A percentile compares a stretch with the other conserved stretches of the same genome.
Evolutionary conservation across 139 green algal species (phyloP).

Genomic region (Chlamydomonas eustigma): DNA sequence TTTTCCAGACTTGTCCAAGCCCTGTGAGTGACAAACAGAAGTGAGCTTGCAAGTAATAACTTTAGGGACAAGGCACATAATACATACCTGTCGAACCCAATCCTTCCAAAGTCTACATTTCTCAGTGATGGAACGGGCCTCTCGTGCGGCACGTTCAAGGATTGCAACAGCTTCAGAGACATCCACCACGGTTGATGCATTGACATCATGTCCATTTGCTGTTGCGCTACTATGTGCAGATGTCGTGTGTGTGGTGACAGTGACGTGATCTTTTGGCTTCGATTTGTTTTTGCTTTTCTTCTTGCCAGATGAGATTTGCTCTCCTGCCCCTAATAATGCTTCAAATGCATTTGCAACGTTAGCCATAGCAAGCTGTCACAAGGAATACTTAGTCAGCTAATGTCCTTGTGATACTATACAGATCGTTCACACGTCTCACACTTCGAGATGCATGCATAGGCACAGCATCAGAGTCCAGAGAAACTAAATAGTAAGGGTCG

Average conservation of each 20-base stretch:
- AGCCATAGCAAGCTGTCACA: background rate
- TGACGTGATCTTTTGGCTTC: background rate
- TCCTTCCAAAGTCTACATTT: conserved; percentile 19
- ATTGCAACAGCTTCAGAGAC: conserved; percentile 9
- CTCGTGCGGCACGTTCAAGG: conserved; percentile 16
- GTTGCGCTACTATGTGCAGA: too few relatives aligned
- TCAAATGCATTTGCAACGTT: background rate
- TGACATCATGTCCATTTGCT: too few relatives aligned
- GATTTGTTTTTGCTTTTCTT: conserved; percentile 4
- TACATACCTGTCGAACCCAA: conserved; percentile 19
- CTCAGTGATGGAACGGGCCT: conserved; percentile 1
- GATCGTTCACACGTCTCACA: too few relatives aligned
- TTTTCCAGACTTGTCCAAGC: background rate
- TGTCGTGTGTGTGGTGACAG: too few relatives aligned
- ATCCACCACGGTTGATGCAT: conserved; percentile 8
- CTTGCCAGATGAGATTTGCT: background rate
- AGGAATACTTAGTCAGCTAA: too few relatives aligned
- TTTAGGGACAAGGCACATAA: too few relatives aligned
- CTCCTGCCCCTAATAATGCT: background rate
- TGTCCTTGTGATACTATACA: too few relatives aligned
- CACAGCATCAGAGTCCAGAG: too few relatives aligned
- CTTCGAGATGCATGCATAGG: too few relatives aligned
- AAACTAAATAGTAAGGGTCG: too few relatives aligned
- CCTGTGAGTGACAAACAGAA: too few relatives aligned
- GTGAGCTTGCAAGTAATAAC: too few relatives aligned